These are phyloP conservation scores for Waltiozyma sp. DNA, from an alignment of 1,139 yeast species.

Conservation along the genomic window DNA sequence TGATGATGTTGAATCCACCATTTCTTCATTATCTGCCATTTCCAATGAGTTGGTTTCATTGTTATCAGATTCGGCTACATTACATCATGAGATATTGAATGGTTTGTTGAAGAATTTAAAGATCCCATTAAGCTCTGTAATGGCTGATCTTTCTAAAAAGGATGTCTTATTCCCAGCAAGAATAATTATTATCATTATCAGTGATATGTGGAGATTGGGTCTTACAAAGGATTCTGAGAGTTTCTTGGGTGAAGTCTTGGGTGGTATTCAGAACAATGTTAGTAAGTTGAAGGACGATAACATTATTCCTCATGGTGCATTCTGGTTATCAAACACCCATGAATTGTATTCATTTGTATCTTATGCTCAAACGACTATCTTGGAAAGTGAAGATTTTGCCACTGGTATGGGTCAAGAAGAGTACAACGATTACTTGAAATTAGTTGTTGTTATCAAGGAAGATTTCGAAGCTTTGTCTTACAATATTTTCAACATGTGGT, in stretches of 20 bases:
- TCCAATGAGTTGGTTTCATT: conserved; percentile 63
- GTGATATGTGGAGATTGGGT: conserved; percentile 98
- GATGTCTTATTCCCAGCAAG: conserved; percentile 96
- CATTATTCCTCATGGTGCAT: conserved; percentile 86
- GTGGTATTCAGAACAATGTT: conserved; percentile 76
- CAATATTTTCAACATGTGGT: conserved; percentile 95
- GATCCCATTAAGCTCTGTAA: conserved; percentile 78
- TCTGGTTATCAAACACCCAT: conserved; percentile 96
- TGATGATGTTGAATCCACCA: conserved; percentile 34
- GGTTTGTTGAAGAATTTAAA: conserved; percentile 83
- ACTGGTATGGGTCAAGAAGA: conserved; percentile 86
- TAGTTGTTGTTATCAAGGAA: conserved; percentile 86
- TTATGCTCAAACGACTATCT: conserved; percentile 83
- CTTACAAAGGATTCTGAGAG: conserved; percentile 86
- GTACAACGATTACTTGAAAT: conserved; percentile 78
- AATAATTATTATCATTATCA: conserved; percentile 78
- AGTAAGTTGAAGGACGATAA: conserved; percentile 70
- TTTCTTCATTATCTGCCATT: conserved; percentile 43
- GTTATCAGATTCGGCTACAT: conserved; percentile 67
- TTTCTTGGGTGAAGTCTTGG: conserved; percentile 81
- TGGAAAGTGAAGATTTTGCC: conserved; percentile 69
- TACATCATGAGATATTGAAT: conserved; percentile 78
- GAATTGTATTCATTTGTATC: conserved; percentile 91
- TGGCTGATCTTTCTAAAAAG: conserved; percentile 72
- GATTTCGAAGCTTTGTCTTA: conserved; percentile 90